phyloP scores from a whole-genome alignment of 2,329 filamentous ascomycete genomes.

The Berkeleyomyces basicola region DNA sequence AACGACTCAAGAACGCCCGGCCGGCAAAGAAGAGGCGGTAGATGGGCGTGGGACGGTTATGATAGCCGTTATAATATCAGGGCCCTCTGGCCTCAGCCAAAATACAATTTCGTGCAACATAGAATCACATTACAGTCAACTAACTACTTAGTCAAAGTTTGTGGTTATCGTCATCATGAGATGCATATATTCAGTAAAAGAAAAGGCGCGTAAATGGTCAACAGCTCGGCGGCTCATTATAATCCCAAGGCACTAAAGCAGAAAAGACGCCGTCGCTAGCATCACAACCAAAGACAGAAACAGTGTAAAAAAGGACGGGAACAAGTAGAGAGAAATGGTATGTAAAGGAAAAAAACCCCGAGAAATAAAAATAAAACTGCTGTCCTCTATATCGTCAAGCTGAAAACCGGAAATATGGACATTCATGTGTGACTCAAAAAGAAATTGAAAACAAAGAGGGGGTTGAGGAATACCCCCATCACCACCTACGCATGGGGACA shows the following conservation, averaged over 20 bases:
- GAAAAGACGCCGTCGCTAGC: conserved; percentile 2
- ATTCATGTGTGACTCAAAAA: too few relatives aligned
- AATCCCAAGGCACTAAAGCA: not conserved
- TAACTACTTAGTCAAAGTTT: not conserved
- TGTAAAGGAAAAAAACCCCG: not conserved
- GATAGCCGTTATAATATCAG: not conserved
- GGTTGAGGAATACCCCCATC: not conserved
- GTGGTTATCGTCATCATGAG: not conserved
- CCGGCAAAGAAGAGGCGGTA: conserved; percentile 44
- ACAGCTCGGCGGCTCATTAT: not conserved
- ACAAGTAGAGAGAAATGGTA: not conserved
- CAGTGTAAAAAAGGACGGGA: not conserved
- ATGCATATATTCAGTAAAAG: conserved; percentile 8
- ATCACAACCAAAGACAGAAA: not conserved
- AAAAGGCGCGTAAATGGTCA: conserved; percentile 8
- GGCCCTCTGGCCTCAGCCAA: not conserved
- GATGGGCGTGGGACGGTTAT: not conserved
- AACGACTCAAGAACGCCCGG: conserved; percentile 74
- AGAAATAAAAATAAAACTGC: too few relatives aligned
- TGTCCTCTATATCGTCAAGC: too few relatives aligned
- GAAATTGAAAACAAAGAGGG: too few relatives aligned
- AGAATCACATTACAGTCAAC: not conserved
- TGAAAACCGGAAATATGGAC: too few relatives aligned
- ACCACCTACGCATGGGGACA: not conserved
- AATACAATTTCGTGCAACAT: not conserved